Conservation (phyloP, 1,284 basidiomycete species). For the Ustilago curta region DNA sequence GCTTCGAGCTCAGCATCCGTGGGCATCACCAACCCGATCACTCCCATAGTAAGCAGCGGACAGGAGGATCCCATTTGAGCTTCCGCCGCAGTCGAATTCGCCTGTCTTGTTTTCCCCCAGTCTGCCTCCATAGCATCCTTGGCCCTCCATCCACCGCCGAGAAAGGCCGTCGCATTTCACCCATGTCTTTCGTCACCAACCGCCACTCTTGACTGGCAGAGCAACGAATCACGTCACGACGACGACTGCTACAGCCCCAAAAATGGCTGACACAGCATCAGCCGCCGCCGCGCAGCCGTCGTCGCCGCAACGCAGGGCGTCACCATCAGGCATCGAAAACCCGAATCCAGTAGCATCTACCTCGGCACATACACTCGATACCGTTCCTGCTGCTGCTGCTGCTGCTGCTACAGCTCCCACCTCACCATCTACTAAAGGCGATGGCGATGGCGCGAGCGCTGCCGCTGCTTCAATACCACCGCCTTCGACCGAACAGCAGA, state of each 20-base stretch:
- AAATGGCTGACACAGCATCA: constrained; percentile 25
- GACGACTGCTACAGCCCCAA: background rate
- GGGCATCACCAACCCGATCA: background rate
- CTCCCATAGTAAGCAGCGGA: no score
- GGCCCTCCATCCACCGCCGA: constrained; percentile 11
- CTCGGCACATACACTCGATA: constrained; percentile 53
- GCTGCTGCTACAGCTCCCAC: background rate
- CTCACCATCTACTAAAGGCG: constrained; percentile 1
- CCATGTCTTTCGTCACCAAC: constrained; percentile 16
- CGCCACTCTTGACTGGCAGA: constrained; percentile 23
- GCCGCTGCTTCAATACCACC: background rate
- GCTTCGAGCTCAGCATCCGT: background rate
- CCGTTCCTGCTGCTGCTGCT: constrained; percentile 1
- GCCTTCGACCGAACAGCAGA: constrained; percentile 3
- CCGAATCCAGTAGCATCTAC: constrained; percentile 51
- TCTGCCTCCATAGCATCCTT: constrained; percentile 1
- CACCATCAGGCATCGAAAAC: constrained; percentile 46
- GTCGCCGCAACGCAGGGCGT: constrained; percentile 33
- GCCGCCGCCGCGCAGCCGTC: constrained; percentile 18
- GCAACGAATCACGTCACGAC: background rate
- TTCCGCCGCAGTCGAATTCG: background rate
- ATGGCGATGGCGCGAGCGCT: background rate
- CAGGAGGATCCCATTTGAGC: no score
- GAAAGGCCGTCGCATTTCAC: background rate
- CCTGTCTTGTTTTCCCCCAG: background rate